Percentiles rank a stretch among this genome's conserved stretches.
Conservation (phyloP, 177 flowering plant species). For the Vitis hybrid region DNA sequence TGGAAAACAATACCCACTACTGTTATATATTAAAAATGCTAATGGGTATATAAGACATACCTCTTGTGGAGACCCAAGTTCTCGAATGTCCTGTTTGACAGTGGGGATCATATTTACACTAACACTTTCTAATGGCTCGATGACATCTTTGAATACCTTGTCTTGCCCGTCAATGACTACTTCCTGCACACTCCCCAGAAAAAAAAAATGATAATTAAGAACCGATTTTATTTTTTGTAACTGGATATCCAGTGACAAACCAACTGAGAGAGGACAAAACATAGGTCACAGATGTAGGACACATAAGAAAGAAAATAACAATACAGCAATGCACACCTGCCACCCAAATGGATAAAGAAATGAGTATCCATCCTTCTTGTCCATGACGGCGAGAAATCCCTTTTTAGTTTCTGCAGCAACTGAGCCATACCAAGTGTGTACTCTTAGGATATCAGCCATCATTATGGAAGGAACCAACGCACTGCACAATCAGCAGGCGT, state of each 20-base stretch:
- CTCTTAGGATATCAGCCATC: conserved; percentile 63
- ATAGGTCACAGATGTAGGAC: not conserved
- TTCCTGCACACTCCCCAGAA: conserved; percentile 51
- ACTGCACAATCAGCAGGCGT: conserved; percentile 50
- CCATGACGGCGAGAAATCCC: conserved; percentile 67
- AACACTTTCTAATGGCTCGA: conserved; percentile 90
- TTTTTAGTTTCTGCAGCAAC: conserved; percentile 96
- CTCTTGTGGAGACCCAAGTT: conserved; percentile 89
- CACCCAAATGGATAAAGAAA: conserved; percentile 95
- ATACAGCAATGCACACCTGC: conserved; percentile 57
- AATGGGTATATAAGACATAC: conserved; percentile 31
- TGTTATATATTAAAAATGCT: not conserved
- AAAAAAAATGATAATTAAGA: not conserved
- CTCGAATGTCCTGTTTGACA: conserved; percentile 63
- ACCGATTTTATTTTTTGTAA: too few species aligned
- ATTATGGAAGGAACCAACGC: conserved; percentile 37
- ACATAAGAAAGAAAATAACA: conserved; percentile 3
- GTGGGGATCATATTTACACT: conserved; percentile 80
- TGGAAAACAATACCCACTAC: not conserved
- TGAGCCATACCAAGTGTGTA: conserved; percentile 83
- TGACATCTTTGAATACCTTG: conserved; percentile 93
- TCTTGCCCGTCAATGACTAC: conserved; percentile 82
- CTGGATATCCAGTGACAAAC: not conserved
- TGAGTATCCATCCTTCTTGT: conserved; percentile 82
- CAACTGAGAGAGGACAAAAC: not conserved